Base-by-base conservation (phyloP, 208 protist species). In the Trypanosoma lewisi region DNA sequence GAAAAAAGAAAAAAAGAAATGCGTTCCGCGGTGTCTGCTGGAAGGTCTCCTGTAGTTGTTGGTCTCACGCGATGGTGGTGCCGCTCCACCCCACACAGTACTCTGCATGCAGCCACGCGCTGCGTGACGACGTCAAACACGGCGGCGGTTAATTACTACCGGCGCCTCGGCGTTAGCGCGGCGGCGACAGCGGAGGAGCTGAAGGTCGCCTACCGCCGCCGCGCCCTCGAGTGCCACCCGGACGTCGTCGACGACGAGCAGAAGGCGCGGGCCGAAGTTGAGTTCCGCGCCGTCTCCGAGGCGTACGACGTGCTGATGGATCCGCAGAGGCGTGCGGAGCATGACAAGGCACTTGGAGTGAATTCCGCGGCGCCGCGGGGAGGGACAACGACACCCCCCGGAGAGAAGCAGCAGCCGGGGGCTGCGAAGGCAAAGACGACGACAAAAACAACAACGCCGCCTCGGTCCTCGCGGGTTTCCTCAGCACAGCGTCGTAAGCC, bases 141-240 rank as follows among this genome's bases (percentile, higher is more conserved):
- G 12, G 50, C 60, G 14, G 23, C 64, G 27, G 70, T 75, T 44
- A 89, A 82, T 57, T 73, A 76, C 62, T 94, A 96, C 67, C 69
- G 70, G 21, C 75, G 73, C 17, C 82, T 96, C 39, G 75, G 75
- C 12, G 77, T 97, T 4, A 70, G 67, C 41, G 50, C 63, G 5
- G 74, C 34, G 5, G 72, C 78, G 2, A 82, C 91, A 17, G 72
- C 67, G 4, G 80, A 75, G 31, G 83, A 91, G 28, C 30, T 80
- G 11, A 84, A 85, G 45, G 48, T 58, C 8, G 73, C 76, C 19
- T 82, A 82, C 49, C 67, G 68, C 14, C 54, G 52, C 28, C 61
- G 68, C 21, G 73, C 75, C 3, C 51, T 79, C 2, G 59, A 73
- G 47, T 76, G 73, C 25, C 78, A 84, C 57, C 78, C 78, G 0